Evolutionary conservation across 2,329 filamentous ascomycete genomes (phyloP), one percentile per base, ranked within the genome.

Genomic region (Xylaria sp.): DNA sequence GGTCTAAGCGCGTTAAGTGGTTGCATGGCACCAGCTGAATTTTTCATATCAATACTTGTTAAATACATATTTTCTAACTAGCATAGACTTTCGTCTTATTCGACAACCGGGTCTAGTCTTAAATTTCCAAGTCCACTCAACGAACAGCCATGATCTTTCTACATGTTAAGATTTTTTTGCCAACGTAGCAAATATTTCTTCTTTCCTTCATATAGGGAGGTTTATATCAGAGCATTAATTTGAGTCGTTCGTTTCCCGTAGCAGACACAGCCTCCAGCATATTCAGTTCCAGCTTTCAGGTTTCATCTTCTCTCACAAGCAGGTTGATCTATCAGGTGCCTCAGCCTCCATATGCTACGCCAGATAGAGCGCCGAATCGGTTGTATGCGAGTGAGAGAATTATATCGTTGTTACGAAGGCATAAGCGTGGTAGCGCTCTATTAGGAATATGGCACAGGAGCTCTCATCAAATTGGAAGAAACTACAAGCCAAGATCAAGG

Each of bases 401-500:
- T 34, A 47, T 45, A 50, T 63, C 34, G 45, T 47, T 27, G 48
- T 57, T 19, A 65, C 63, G 50, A 47, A 32, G 24, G 36, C 53
- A 53, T 61, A 59, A 27, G 47, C 19, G 48, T 30, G 8, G 34
- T 19, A 45, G 19, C 45, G 36, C 45, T 55, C 42, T 11, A 55
- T 36, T 34, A 19, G 53, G 4, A 65, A 70, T 74, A 85, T 85
- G 83, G 79, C 82, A 45, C 79, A 79, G 45, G 82, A 82, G 74
- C 80, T 90, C 39, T 91, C 89, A 12, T 89, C 87, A 62, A 94
- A 94, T 78, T 94, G 92, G 92, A 93, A 93, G 81, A 91, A 87
- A 81, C 85, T 94, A 63, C 91, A 93, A 81, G 86, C 87, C 72
- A 86, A 85, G 74, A 81, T 89, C 73, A 84, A 86, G 75, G 78